Evolutionary conservation across 2,329 filamentous ascomycete genomes (phyloP).

Genomic region (Aspergillus novofumigatus): DNA sequence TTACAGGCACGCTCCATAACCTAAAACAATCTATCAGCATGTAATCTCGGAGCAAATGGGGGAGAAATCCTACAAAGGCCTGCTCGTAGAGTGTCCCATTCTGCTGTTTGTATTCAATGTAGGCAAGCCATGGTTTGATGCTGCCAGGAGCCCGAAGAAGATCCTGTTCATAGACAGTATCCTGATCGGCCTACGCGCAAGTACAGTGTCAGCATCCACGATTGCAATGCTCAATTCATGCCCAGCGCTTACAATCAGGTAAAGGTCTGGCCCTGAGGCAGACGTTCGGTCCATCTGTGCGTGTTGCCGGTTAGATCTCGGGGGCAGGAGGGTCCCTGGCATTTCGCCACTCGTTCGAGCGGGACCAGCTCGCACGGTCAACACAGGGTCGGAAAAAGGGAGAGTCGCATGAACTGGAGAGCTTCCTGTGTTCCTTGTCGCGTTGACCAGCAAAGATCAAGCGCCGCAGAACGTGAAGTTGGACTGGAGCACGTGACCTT

Average conservation of each 20-base stretch:
- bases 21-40: constrained; percentile 23
- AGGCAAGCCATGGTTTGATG: constrained; percentile 91
- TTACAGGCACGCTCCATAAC: constrained; percentile 87
- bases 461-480: constrained; percentile 24
- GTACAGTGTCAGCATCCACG: constrained; percentile 30
- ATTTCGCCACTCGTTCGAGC: constrained; percentile 43
- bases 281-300: constrained; percentile 41
- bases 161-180: constrained; percentile 95
- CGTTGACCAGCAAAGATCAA: constrained; percentile 15
- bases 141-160: constrained; percentile 79
- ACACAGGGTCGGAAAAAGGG: constrained; percentile 21
- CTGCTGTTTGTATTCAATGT: constrained; percentile 84
- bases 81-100: constrained; percentile 84
- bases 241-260: constrained; percentile 40
- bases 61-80: constrained; percentile 55
- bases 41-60: background rate
- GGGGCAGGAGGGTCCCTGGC: constrained; percentile 48
- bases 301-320: constrained; percentile 42
- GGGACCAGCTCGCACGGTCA: constrained; percentile 32
- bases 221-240: constrained; percentile 15
- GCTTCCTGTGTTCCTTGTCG: constrained; percentile 19
- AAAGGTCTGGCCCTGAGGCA: constrained; percentile 41
- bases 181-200: constrained; percentile 67
- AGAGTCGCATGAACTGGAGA: constrained; percentile 24
- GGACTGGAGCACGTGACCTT: constrained; percentile 22